These are phyloP conservation scores for Papilionanthe hybrid DNA, from an alignment of 116 monocot genomes.

Conservation along the genomic window DNA sequence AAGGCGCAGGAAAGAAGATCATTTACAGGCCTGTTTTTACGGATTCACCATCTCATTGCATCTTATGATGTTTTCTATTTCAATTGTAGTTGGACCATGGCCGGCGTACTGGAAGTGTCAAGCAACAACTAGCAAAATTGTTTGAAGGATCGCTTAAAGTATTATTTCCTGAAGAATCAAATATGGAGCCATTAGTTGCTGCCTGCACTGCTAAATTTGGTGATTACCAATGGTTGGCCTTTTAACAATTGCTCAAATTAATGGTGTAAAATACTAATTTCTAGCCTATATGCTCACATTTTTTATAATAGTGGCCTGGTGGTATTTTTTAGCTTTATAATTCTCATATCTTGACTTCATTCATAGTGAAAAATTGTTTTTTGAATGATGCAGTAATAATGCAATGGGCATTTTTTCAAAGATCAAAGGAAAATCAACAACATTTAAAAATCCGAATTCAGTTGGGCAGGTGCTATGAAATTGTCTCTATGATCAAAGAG, in stretches of 20 bases:
- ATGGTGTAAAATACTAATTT: not conserved
- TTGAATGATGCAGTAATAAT: constrained; percentile 66
- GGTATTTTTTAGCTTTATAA: not conserved
- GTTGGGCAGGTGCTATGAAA: constrained; percentile 65
- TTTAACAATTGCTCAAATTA: not conserved
- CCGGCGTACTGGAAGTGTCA: constrained; percentile 58
- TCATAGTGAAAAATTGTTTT: not conserved
- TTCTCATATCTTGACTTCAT: not conserved
- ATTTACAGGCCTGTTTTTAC: not conserved
- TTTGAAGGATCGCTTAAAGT: constrained; percentile 51
- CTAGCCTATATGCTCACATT: not conserved
- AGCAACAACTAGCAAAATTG: constrained; percentile 68
- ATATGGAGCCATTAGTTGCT: constrained; percentile 61
- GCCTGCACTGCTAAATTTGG: constrained; percentile 60
- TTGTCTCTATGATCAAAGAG: not conserved
- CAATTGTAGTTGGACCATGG: constrained; percentile 21
- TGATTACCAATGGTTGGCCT: constrained; percentile 93
- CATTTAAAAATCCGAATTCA: constrained; percentile 78
- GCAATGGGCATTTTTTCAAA: constrained; percentile 85
- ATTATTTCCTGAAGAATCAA: constrained; percentile 55
- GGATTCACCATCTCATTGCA: not conserved
- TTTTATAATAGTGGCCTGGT: not conserved
- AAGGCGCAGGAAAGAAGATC: not conserved
- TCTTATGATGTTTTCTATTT: not conserved
- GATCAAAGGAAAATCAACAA: constrained; percentile 66